Evolutionary conservation across 345 rosid species (phyloP).

Genomic region (Angophora floribunda): DNA sequence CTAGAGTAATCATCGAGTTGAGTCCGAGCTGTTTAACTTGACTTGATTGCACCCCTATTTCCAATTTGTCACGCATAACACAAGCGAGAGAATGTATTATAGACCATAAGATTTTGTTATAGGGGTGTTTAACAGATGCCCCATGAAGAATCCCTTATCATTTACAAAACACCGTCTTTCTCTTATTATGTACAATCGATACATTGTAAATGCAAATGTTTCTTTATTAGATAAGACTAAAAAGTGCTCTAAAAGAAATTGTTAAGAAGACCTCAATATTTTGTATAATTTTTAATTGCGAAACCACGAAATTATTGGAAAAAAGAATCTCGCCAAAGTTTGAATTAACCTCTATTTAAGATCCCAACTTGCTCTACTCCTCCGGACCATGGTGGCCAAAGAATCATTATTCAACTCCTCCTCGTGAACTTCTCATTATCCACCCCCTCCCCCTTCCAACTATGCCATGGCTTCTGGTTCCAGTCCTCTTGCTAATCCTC

Average conservation of each 20-base stretch:
- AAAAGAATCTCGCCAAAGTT: not conserved
- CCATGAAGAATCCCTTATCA: not conserved
- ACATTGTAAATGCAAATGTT: not conserved
- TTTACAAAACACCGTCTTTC: not conserved
- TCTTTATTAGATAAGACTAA: not conserved
- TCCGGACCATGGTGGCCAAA: not conserved
- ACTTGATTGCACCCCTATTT: not conserved
- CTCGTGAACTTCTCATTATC: not conserved
- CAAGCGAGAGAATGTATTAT: not conserved
- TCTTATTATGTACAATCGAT: not conserved
- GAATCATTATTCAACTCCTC: not conserved
- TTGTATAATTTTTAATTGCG: not conserved
- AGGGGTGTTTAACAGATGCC: not conserved
- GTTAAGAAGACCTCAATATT: fast-evolving
- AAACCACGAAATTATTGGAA: not conserved
- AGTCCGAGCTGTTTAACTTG: fast-evolving
- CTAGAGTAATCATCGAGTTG: not conserved
- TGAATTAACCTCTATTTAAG: not conserved
- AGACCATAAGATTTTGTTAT: not conserved
- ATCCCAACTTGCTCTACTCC: not conserved
- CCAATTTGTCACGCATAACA: not conserved
- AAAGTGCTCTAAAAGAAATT: not conserved
- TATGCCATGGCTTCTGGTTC: conserved; percentile 5
- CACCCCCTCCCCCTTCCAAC: not conserved
- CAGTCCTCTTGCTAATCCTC: conserved; percentile 2